A percentile compares a stretch with the other conserved stretches of the same genome.
Conservation (phyloP, 192 early-diverging fungal genomes). For the Chytriomyces hyalinus region DNA sequence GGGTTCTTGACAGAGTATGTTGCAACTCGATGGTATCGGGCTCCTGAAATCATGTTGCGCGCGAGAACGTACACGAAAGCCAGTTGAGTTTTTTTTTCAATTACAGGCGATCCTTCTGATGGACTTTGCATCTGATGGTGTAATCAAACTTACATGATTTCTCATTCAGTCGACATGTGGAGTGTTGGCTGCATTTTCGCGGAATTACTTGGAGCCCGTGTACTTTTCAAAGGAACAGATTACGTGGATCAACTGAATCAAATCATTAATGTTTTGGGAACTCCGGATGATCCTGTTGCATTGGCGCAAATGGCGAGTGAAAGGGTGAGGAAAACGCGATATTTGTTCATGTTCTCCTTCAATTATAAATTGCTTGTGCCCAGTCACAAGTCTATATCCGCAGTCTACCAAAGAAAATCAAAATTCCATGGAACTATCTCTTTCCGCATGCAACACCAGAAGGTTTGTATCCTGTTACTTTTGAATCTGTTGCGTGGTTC, state of each 20-base stretch:
- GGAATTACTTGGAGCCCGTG: conserved; percentile 90
- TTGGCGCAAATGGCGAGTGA: conserved; percentile 88
- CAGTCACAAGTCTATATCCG: conserved; percentile 93
- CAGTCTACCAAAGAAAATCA: conserved; percentile 85
- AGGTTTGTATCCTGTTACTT: conserved; percentile 30
- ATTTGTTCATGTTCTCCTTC: not conserved
- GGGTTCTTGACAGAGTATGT: conserved; percentile 69
- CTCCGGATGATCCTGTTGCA: conserved; percentile 88
- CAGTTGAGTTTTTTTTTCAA: too few relatives aligned
- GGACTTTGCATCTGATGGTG: too few relatives aligned
- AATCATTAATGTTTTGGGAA: conserved; percentile 92
- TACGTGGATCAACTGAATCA: conserved; percentile 99
- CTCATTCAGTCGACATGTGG: conserved; percentile 83
- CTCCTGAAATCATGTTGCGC: conserved; percentile 97
- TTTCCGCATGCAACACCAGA: conserved; percentile 82
- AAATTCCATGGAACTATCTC: conserved; percentile 82
- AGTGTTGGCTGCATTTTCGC: conserved; percentile 99
- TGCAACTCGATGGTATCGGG: conserved; percentile 95
- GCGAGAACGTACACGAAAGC: too few relatives aligned
- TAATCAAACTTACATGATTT: too few relatives aligned
- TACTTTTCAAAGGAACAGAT: conserved; percentile 96
- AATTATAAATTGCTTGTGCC: not conserved
- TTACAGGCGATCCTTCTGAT: too few relatives aligned
- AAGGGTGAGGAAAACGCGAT: conserved; percentile 53
- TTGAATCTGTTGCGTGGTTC: not conserved